Base-by-base conservation (phyloP, 2,329 filamentous ascomycete genomes). In the Teratosphaeria epicoccoides region DNA sequence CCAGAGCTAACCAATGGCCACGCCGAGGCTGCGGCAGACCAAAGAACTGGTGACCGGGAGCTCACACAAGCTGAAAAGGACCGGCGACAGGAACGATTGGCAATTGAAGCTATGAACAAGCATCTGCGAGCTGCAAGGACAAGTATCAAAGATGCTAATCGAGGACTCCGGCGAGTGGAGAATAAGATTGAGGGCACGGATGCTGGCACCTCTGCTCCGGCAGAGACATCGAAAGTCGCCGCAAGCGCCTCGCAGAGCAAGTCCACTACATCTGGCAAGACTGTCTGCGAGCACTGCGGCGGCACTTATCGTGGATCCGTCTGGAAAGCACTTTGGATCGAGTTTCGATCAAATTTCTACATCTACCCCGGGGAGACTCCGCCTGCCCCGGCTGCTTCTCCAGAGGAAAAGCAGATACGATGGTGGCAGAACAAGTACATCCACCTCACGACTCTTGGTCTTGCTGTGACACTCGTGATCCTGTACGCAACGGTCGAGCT, bases 401-500 rank as follows among this genome's bases (percentile, higher is more conserved):
- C 33, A 9, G 20, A 20, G n/a, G n/a, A 40, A 20, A 40, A 40
- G 33, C 33, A 40, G 33, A 17, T 9, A 20, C 33, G n/a, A 17
- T 40, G 33, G 33, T 40, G 33, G 33, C 33, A 40, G 17, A 46
- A 52, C 12, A 49, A 56, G n/a, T 49, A 54, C n/a, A 17, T 68
- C 51, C 63, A 66, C 14, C 55, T 71, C 6, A 74, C 73, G 11
- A 62, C 64, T 49, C 56, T 73, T 4, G 69, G 70, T 40, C 66
- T 72, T 63, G 53, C 68, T 24, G 61, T 71, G 11, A 53, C 76
- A 1, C 22, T 69, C 6, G 65, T 72, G 17, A 60, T 74, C 17
- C 57, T 66, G 33, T 82, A 76, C 76, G 75, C 73, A 59, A 57
- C 76, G 25, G 46, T 59, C 6, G 65, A 68, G 54, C 51, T 45